Conservation (phyloP, 208 protist genomes). For the Acanthamoeba sp. region DNA sequence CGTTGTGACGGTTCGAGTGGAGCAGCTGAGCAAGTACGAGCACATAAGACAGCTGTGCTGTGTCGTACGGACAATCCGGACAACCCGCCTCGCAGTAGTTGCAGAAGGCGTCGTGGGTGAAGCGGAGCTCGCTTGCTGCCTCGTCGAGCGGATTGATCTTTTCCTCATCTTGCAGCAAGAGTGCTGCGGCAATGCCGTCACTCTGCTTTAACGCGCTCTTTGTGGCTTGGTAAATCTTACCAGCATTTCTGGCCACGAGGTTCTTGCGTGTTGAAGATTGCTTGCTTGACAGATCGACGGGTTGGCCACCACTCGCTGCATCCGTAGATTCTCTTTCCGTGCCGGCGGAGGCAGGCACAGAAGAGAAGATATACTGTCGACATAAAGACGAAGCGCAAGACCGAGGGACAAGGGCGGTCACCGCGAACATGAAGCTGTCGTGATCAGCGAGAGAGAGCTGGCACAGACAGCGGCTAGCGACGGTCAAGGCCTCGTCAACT, state of each 20-base stretch:
- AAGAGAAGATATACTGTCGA: not conserved
- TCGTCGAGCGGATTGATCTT: constrained; percentile 12
- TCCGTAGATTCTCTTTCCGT: no score
- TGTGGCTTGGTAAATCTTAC: not conserved
- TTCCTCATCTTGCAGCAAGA: not conserved
- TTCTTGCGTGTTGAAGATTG: not conserved
- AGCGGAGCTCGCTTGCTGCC: not conserved
- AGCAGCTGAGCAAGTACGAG: not conserved
- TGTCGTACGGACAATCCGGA: not conserved
- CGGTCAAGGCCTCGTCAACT: not conserved
- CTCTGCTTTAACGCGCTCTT: not conserved
- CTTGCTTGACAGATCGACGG: no score
- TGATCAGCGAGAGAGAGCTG: not conserved
- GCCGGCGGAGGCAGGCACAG: not conserved
- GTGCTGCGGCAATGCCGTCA: not conserved
- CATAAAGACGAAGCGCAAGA: not conserved
- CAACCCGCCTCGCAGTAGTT: not conserved
- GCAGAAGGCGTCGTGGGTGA: constrained; percentile 37
- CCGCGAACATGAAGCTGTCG: not conserved
- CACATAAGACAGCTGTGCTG: not conserved
- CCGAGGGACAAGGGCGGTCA: not conserved
- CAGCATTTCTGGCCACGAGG: not conserved
- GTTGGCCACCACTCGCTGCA: no score
- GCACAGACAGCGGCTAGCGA: not conserved
- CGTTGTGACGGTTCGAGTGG: not conserved